Evolutionary conservation across 2,329 filamentous ascomycete species (phyloP), one percentile per base, ranked within the genome.

Genomic region (Passalora sequoiae): DNA sequence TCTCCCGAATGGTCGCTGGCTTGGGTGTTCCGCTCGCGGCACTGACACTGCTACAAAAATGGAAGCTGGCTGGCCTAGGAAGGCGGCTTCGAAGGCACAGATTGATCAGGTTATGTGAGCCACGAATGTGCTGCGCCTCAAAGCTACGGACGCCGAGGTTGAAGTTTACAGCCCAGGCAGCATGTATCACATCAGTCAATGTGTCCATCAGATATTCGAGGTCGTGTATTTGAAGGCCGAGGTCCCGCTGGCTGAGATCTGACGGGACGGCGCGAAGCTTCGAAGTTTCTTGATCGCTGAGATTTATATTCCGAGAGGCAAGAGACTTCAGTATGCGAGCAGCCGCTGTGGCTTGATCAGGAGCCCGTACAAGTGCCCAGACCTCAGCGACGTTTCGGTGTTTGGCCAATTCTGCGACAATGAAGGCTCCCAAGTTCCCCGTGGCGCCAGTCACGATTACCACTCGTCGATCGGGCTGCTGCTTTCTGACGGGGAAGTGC

Each of bases 401-500:
- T 7, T 30, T 44, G 16, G 63, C 55, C 4, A 69, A 51, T 24
- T 66, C 60, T 1, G 61, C 51, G 1, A 79, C 68, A 1, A 82
- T 65, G 51, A 83, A 79, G 0, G 77, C 70, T 1, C 82, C 82
- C 0, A 85, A 67, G 1, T 80, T 81, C 1, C 82, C 82, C 0
- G 82, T 85, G 0, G 75, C 74, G 1, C 82, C 82, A 0, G 81
- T 85, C 3, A 85, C 49, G 22, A 59, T 31, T 1, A 80, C 61
- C 22, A 60, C 56, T 36, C 53, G 33, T 38, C 55, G 38, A 3
- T 43, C 44, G 8, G 50, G 45, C 29, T 38, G 41, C 17, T 24
- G 15, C 12, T 20, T 20, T 3, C n/a, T 17, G 8, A 40, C 28
- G 4, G 56, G 52, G 43, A 56, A 31, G 42, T 61, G 60, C 13